These are phyloP conservation scores for Gilbertella persicaria DNA, from an alignment of 371 early-diverging fungal genomes.

Conservation along the genomic window DNA sequence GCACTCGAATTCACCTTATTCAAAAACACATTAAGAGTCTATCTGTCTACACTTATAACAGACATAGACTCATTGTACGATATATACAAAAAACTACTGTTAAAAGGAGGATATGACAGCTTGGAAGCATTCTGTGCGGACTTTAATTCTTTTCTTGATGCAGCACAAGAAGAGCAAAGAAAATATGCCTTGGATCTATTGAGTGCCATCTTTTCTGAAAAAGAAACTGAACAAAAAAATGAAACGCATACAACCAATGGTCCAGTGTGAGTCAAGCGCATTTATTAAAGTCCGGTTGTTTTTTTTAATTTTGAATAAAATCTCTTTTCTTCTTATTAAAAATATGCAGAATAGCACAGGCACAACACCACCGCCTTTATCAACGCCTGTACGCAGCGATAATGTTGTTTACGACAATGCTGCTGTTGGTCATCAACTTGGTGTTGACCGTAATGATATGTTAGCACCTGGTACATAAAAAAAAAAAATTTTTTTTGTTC, in stretches of 20 bases:
- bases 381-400: background rate
- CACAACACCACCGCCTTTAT: constrained; percentile 2
- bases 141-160: background rate
- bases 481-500: background rate
- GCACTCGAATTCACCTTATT: constrained; percentile 5
- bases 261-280: background rate
- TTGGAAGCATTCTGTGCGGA: background rate
- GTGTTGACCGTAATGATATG: constrained; percentile 53
- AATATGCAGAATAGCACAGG: background rate
- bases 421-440: constrained; percentile 49
- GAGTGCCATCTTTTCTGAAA: no score
- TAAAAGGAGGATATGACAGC: background rate
- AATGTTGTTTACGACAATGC: constrained; percentile 38
- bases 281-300: background rate
- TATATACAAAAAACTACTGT: background rate
- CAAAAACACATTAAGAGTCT: constrained; percentile 5
- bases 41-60: background rate
- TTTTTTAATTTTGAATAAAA: background rate
- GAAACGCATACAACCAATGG: background rate
- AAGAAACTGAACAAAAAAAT: no score
- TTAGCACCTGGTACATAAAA: constrained; percentile 45
- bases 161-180: background rate
- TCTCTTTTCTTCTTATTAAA: background rate
- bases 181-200: background rate
- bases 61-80: background rate